Evolutionary conservation across 805 yeast species (phyloP), one percentile per base, ranked within the genome.

Genomic region (Lachancea quebecensis): DNA sequence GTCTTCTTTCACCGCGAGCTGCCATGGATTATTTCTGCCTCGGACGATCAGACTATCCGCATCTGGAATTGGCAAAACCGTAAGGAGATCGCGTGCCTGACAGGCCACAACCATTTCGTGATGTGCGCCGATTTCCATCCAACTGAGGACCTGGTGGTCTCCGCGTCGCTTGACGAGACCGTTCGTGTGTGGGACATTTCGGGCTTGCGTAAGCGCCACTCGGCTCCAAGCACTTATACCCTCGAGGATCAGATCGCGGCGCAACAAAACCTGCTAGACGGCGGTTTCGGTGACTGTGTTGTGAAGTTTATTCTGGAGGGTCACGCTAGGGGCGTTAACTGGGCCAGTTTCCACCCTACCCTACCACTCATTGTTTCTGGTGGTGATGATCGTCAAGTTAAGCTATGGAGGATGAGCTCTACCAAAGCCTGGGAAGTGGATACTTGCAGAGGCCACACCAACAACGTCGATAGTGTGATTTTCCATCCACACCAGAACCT

Each of bases 61-160:
- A 91, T 93, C 54, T 93, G 99, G 99, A 95, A 93, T 70, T 93
- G 99, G 99, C 99, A 95, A 72, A 90, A 90, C 65, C 81, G 99
- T 57, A 91, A 89, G 65, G 98, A 93, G 59, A 85, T 93, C 60
- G 98, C 98, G 9, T 88, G 96, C 59, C 71, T 93, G 55, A 91
- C 99, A 7, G 99, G 99, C 50, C 99, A 93, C 68, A 90, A 88
- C 69, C 99, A 93, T 70, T 93, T 95, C 67, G 97, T 93, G 45
- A 87, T 93, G 93, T 85, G 95, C 57, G 98, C 99, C 2, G 95
- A 87, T 66, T 93, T 93, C 77, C 99, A 93, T 65, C 97, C 97
- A 38, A 72, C 82, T 39, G 96, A 95, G 57, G 98, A 93, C 67
- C 74, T 95, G 58, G 82, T 93, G 56, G 97, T 93, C 21, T 86